Base-by-base conservation (phyloP, 345 rosid genomes). In the Eucalyptus erythrocorys region DNA sequence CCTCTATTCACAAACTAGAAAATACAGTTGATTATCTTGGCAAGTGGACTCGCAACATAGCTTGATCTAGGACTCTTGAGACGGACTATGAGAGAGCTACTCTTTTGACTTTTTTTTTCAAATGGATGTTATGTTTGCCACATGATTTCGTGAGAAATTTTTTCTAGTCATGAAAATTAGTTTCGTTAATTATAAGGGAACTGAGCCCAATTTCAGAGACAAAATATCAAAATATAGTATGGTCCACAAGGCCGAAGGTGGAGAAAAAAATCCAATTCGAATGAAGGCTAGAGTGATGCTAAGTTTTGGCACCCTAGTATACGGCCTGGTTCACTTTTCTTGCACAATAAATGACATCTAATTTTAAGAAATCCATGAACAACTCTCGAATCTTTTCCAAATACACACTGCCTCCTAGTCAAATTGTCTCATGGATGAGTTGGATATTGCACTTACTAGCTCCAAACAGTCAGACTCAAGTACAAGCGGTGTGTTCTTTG, bases 31-130 rank as follows among this genome's bases (percentile, higher is more conserved):
- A 76, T 40, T 22, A 7, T 76, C 82, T 21, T 4, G 7, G 47
- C 27, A 12, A 37, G 12, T 40, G 47, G 82, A 40, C 43, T 76
- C 15, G 0, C 84, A 40, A 26, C 47, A 40, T 6, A 7, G 47
- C 43, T 76, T 24, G 7, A 42, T 10, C 47, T 6, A 40, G 47
- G 30, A 22, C 15, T 76, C 43, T 40, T 26, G 14, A 40, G 27
- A 21, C 9, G 5, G 15, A 21, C 40, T 22, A 40, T 11, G 27
- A 40, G 47, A 47, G 26, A 76, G 84, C 47, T 21, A 5, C 12
- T 76, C 45, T 0, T 27, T 37, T 12, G 24, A 3, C 8, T 2
- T 21, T 40, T 40, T 40, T 40, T 76, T 13, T 10, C 3, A 0
- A 40, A 55, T 55, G 84, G 27, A 40, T 11, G 47, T 24, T 40